Evolutionary conservation across 176 grass and related monocot genomes (phyloP), one percentile per base, ranked within the genome.

Genomic region (Eleusine coracana): DNA sequence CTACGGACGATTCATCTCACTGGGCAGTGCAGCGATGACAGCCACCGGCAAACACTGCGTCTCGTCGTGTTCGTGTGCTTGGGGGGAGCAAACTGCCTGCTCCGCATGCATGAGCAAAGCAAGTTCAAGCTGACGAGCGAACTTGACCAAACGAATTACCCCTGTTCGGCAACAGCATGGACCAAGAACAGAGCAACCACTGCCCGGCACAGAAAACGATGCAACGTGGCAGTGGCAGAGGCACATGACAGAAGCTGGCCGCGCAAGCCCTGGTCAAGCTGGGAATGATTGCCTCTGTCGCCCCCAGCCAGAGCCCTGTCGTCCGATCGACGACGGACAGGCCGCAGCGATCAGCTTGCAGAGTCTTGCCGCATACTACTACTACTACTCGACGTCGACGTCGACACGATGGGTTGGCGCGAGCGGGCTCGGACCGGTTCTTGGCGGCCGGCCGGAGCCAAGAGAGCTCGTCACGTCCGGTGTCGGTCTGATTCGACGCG

Each of bases 171-270:
- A 17, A 18, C 59, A 61, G 44, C 44, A 46, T 1, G 45, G 5
- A 40, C 9, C 18, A 6, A 39, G 40, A 7, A 29, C 39, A 31
- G 75, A 29, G 75, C 39, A 77, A 28, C 73, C 51, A 23, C 6
- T 12, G 39, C 54, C 20, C 25, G 25, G 69, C 70, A 23, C 80
- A 62, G 80, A 49, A 64, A 64, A 64, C 62, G 41, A 82, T 73
- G 69, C 69, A 17, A 38, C 56, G 42, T 50, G 41, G 10, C 55
- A 46, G 62, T 13, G 25, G 25, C 25, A 25, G 25, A 25, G 5
- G 52, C 79, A 71, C 54, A 46, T 45, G 54, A 38, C 9, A n/a
- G 55, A 28, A 61, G 38, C 23, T 3, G 11, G 60, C 28, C 54
- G 9, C 54, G 5, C 68, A 11, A 11, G 17, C 40, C 8, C 0